Base-by-base conservation (phyloP, 352 stramenopile species). In the Phytopythium kandeliae region DNA sequence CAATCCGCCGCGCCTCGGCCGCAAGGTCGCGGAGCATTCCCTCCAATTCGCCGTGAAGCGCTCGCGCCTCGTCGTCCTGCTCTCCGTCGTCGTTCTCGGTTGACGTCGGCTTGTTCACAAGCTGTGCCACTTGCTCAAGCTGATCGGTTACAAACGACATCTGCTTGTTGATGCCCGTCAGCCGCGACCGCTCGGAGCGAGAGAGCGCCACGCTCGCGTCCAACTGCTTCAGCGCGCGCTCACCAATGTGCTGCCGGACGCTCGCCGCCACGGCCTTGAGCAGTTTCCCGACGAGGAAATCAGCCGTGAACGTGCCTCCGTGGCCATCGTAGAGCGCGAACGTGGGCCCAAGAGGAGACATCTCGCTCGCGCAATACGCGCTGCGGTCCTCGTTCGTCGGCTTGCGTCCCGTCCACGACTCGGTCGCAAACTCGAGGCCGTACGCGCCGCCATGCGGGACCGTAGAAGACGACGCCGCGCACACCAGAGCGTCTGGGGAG, bases 241-340 rank as follows among this genome's bases (percentile, higher is more conserved):
- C 49, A 15, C 61, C 59, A 4, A 84, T 34, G 19, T 58, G 36
- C 35, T 75, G 63, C n/a, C 49, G 56, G 17, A 85, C 31, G 13
- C 50, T 53, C 11, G 56, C 57, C 10, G 35, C 52, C 10, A 71
- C 55, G 36, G 45, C 66, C 40, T 74, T 79, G 2, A 85, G 31
- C 36, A 89, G 50, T n/a, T 76, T 57, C 17, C 55, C 55, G 8
- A 64, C 41, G 17, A 85, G 57, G 24, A 79, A 78, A 30, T 85
- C 58, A 12, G 59, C 65, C 19, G 78, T 61, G 54, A 82, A 79
- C 9, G 54, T 69, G 17, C 78, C 75, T 22, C 75, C 67, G 28
- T 87, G 75, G 17, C 75, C 75, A 51, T 89, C 75, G 38, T 82
- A 85, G 41, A 89, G 57, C 1, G 63, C 73, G 57, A 87, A 79